Evolutionary conservation across 2,329 filamentous ascomycete species (phyloP), one percentile per base, ranked within the genome.

Genomic region (Teratosphaeriaceae sp.): DNA sequence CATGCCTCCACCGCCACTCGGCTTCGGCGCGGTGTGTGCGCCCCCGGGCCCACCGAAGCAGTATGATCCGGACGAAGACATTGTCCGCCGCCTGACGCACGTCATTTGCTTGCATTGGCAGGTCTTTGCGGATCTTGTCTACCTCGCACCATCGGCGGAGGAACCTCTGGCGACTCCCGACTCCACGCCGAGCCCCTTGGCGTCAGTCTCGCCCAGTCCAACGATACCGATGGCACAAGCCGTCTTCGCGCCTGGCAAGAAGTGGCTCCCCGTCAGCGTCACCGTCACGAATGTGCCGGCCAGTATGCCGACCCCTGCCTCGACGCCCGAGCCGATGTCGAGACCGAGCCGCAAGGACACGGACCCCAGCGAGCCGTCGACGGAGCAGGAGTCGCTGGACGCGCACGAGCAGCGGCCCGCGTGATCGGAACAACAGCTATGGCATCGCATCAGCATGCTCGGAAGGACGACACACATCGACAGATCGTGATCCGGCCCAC

Each of bases 101-200:
- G 79, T 96, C 34, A 80, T 85, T 11, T 74, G 92, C 5, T 68
- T 97, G 19, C 88, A 96, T 65, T 96, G 89, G 88, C 78, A 86
- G 38, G 84, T 95, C 2, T 97, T 89, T 88, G 77, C 78, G 1
- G 78, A 79, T 2, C 70, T 94, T 41, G 79, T 84, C 11, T 95
- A 95, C 60, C 50, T 58, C 11, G 49, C 51, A 5, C 43, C 38
- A 11, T 27, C 40, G 22, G 36, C 43, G 9, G 38, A 50, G 20
- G 46, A 53, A 12, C 33, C 39, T 15, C 44, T 26, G 31, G 21
- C 44, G 24, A 3, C 26, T 29, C 15, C 38, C 20, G 13, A 6
- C 15, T 15, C 38, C 3, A 23, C 37, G 1, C 40, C 41, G 27
- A 21, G 37, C 3, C 42, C 39, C 2, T 38, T 26, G 11, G n/a